These are phyloP conservation scores for Mycena leptocephala DNA, from an alignment of 768 basidiomycete species.

Conservation along the genomic window DNA sequence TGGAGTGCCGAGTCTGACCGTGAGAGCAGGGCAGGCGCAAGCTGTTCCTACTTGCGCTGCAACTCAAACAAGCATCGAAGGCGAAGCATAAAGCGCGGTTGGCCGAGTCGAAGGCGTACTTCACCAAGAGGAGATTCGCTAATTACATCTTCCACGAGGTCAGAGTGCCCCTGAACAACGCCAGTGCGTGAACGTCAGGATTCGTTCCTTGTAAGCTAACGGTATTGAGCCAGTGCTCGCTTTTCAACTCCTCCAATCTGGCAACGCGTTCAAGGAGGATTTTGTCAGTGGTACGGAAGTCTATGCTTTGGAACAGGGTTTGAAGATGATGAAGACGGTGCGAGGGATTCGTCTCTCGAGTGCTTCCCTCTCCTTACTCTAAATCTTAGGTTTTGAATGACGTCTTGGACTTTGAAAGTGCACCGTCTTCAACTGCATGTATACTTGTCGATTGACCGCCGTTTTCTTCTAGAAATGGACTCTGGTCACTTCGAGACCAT, in stretches of 20 bases:
- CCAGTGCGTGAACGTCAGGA: conserved; percentile 37
- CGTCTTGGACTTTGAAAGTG: conserved; percentile 51
- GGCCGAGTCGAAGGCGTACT: conserved; percentile 50
- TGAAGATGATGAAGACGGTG: conserved; percentile 54
- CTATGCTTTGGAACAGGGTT: conserved; percentile 53
- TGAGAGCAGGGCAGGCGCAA: conserved; percentile 47
- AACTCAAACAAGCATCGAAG: conserved; percentile 36
- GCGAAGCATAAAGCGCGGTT: conserved; percentile 54
- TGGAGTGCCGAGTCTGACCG: neutral
- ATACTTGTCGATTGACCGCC: neutral
- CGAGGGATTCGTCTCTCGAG: neutral
- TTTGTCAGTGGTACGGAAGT: conserved; percentile 56
- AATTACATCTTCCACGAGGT: conserved; percentile 67
- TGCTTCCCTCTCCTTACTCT: neutral
- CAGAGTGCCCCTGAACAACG: conserved; percentile 68
- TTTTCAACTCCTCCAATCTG: conserved; percentile 61
- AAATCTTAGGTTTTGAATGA: conserved; percentile 55
- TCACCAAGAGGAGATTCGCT: conserved; percentile 57
- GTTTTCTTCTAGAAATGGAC: conserved; percentile 50
- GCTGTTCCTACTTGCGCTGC: conserved; percentile 56
- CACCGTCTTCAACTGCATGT: neutral
- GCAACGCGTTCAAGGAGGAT: conserved; percentile 49
- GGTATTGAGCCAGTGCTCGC: conserved; percentile 51
- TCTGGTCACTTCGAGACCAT: conserved; percentile 48
- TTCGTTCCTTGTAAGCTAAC: neutral